Percentiles rank a stretch among this genome's conserved stretches.
Conservation (phyloP, 306 rosid species). For the Citrullus colocynthis region DNA sequence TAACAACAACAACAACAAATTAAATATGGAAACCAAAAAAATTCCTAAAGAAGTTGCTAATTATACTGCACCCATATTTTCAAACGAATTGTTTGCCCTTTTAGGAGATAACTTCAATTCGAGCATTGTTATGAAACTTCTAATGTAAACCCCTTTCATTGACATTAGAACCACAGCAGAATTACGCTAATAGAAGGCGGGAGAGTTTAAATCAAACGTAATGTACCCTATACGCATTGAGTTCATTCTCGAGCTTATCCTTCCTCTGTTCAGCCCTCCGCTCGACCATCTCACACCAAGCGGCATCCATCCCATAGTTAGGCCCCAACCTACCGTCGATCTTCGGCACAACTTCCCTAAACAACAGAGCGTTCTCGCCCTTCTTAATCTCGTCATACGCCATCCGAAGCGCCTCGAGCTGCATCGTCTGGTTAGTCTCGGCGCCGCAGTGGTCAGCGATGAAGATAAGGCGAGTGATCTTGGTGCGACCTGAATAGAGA, state of each 20-base stretch:
- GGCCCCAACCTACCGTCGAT: conserved; percentile 63
- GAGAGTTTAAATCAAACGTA: neutral
- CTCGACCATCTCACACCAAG: conserved; percentile 71
- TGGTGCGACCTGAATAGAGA: conserved; percentile 78
- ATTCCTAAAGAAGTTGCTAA: neutral
- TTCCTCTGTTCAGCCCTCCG: conserved; percentile 80
- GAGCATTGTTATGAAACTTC: neutral
- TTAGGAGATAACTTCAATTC: neutral
- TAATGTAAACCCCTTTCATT: neutral
- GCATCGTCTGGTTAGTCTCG: conserved; percentile 41
- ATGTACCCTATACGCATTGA: conserved; percentile 77
- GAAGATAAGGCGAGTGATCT: conserved; percentile 69
- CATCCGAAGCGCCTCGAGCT: conserved; percentile 87
- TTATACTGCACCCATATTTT: neutral
- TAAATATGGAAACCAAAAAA: neutral
- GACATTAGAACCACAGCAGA: neutral
- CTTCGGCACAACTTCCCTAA: conserved; percentile 69
- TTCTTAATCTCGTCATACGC: conserved; percentile 97
- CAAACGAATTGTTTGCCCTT: neutral
- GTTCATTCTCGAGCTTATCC: conserved; percentile 94
- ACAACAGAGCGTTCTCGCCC: conserved; percentile 79
- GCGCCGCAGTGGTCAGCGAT: conserved; percentile 49
- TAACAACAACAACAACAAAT: neutral
- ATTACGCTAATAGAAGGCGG: neutral
- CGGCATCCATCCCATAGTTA: conserved; percentile 37